phyloP scores from a whole-genome alignment of 2,329 filamentous ascomycete genomes.

The Trichoderma sp. region DNA sequence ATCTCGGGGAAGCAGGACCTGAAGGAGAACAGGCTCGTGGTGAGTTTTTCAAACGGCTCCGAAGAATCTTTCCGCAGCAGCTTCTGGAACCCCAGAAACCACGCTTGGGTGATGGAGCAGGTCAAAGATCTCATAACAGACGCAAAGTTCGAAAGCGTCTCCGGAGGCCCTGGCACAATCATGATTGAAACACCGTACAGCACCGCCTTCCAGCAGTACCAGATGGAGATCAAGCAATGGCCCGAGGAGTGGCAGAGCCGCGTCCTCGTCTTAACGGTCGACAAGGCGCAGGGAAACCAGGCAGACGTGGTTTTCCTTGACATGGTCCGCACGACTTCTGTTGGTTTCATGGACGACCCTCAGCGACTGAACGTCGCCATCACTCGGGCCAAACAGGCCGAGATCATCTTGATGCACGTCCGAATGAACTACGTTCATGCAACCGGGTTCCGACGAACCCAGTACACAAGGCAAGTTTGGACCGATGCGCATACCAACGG shows the following conservation, averaged over 20 bases:
- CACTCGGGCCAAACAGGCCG: slow-evolving; percentile 43
- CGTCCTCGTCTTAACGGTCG: slow-evolving; percentile 43
- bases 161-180: slow-evolving; percentile 35
- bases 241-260: slow-evolving; percentile 29
- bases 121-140: slow-evolving; percentile 33
- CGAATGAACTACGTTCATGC: slow-evolving; percentile 31
- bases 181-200: slow-evolving; percentile 46
- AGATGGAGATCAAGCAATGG: slow-evolving; percentile 28
- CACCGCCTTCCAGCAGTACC: slow-evolving; percentile 37
- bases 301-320: slow-evolving; percentile 48
- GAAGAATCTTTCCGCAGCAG: slow-evolving; percentile 34
- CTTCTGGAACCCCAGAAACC: slow-evolving; percentile 41
- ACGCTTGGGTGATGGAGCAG: slow-evolving; percentile 36
- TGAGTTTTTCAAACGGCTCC: slow-evolving; percentile 29
- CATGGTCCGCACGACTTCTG: slow-evolving; percentile 40
- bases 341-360: slow-evolving; percentile 42
- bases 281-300: slow-evolving; percentile 46
- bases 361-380: slow-evolving; percentile 46
- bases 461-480: slow-evolving; percentile 32
- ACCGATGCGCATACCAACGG: slow-evolving; percentile 28
- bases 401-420: slow-evolving; percentile 45
- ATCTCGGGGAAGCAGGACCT: slow-evolving; percentile 22
- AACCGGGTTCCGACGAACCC: slow-evolving; percentile 21
- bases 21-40: slow-evolving; percentile 37
- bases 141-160: slow-evolving; percentile 32